A percentile compares a stretch with the other conserved stretches of the same genome.
Evolutionary conservation across 2,329 filamentous ascomycete species (phyloP).

Genomic region (Trichoderma sp.): DNA sequence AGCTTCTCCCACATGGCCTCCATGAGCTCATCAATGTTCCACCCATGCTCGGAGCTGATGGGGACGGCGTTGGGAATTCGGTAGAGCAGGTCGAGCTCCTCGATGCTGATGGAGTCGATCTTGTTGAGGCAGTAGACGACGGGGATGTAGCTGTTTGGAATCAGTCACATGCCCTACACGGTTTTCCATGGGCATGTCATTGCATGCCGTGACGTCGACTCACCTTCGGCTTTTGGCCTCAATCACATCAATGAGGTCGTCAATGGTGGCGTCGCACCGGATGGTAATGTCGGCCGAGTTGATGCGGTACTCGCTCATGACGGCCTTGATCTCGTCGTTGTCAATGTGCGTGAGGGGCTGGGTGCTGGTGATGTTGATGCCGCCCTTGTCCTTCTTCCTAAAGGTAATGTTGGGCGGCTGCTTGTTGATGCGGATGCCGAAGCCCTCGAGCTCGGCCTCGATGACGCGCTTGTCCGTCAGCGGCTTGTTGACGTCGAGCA

Average conservation of each 20-base stretch:
- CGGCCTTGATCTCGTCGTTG: constrained; percentile 94
- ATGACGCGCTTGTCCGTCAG: constrained; percentile 96
- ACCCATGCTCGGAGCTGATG: constrained; percentile 95
- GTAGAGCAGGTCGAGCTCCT: constrained; percentile 94
- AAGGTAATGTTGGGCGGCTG: constrained; percentile 97
- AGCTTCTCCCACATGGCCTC: constrained; percentile 99
- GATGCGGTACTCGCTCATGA: constrained; percentile 97
- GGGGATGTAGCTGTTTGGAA: constrained; percentile 79
- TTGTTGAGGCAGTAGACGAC: constrained; percentile 99
- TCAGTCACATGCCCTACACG: not conserved
- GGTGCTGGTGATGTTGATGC: constrained; percentile 93
- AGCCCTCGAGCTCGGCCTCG: constrained; percentile 92
- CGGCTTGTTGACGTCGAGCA: constrained; percentile 97
- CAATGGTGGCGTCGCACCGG: constrained; percentile 94
- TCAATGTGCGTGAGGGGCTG: constrained; percentile 90
- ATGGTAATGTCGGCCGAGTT: constrained; percentile 96
- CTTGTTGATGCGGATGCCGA: constrained; percentile 98
- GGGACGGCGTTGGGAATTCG: constrained; percentile 95
- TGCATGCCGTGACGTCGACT: not conserved
- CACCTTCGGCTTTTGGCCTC: constrained; percentile 81
- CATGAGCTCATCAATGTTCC: constrained; percentile 96
- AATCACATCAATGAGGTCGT: constrained; percentile 93
- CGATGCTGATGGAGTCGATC: constrained; percentile 96
- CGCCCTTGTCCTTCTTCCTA: constrained; percentile 99
- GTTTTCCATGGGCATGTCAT: too few relatives aligned